These are phyloP conservation scores for Suzukiozyma palmioleophila DNA, from an alignment of 1,139 yeast species.

Conservation along the genomic window DNA sequence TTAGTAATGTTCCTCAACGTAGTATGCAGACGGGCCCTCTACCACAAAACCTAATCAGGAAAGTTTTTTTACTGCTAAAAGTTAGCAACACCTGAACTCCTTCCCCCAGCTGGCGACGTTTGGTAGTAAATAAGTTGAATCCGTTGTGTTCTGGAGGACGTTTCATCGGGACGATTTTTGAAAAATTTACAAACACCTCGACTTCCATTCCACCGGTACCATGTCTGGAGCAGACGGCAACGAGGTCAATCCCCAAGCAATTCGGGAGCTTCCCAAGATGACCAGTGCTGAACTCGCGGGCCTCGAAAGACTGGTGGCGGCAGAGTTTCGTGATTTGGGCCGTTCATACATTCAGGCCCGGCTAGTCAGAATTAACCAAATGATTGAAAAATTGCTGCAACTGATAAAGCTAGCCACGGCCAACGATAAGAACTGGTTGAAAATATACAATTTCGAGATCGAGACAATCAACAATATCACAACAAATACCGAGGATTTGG, in stretches of 20 bases:
- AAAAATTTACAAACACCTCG: too few relatives aligned
- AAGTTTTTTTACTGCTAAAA: too few relatives aligned
- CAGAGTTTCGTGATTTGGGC: constrained; percentile 28
- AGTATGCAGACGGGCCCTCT: too few relatives aligned
- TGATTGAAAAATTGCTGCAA: constrained; percentile 23
- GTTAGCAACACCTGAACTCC: too few relatives aligned
- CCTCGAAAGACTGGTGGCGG: constrained; percentile 25
- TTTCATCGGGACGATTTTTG: too few relatives aligned
- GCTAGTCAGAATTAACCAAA: constrained; percentile 25
- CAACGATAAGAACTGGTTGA: constrained; percentile 34
- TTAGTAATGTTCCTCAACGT: too few relatives aligned
- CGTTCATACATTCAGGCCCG: constrained; percentile 29
- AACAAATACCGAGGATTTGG: constrained; percentile 30
- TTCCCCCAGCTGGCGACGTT: too few relatives aligned
- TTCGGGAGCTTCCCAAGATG: constrained; percentile 13
- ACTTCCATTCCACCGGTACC: too few relatives aligned
- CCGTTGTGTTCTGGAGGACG: too few relatives aligned
- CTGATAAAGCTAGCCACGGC: constrained; percentile 25
- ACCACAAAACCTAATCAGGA: too few relatives aligned
- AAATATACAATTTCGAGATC: constrained; percentile 29
- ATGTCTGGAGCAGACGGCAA: not conserved
- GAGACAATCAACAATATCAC: constrained; percentile 30
- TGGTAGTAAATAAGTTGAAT: too few relatives aligned
- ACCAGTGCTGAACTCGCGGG: constrained; percentile 25
- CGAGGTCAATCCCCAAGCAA: not conserved